Evolutionary conservation across 768 basidiomycete genomes (phyloP), one percentile per base, ranked within the genome.

Genomic region (Rhodotorula sphaerocarpa): DNA sequence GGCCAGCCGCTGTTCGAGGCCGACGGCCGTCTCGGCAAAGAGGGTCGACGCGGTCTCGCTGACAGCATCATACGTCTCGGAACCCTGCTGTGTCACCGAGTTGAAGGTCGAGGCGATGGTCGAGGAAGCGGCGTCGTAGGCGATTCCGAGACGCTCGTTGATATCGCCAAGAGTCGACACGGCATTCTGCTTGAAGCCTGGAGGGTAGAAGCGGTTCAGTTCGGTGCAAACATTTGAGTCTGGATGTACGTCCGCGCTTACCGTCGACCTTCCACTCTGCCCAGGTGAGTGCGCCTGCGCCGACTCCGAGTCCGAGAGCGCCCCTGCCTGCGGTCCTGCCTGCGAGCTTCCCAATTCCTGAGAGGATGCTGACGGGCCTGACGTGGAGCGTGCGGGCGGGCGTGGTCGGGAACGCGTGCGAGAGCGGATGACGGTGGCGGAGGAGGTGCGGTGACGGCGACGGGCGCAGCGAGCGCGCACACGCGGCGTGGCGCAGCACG

Each of bases 201-300:
- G 28, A 45, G 44, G 44, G 44, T 36, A 9, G 36, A 39, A 9
- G 9, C 36, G 36, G 36, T 10, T 39, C 36, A 39, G 36, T 39
- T 9, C 36, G 36, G 10, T 39, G 36, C 16, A n/a, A n/a, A n/a
- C n/a, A n/a, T n/a, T n/a, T n/a, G n/a, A n/a, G n/a, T n/a, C 28
- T 28, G 12, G 21, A 27, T 14, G 27, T 42, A 36, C 23, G 31
- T 45, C 16, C 7, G 46, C n/a, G 16, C 81, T 68, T 64, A 90
- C 92, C 89, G 79, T 97, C 92, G 71, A 93, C 85, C 77, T 91
- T 91, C 79, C 93, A 93, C 75, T 93, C 91, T 27, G 90, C 92
- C 76, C 95, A 97, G 7, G 88, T 89, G 59, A 93, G 78, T 0
- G 89, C 86, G 15, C 92, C 92, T 0, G 87, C 91, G 7, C 92